These are phyloP conservation scores for Jackrogersella multiformis DNA, from an alignment of 495 filamentous ascomycete genomes.

Conservation along the genomic window DNA sequence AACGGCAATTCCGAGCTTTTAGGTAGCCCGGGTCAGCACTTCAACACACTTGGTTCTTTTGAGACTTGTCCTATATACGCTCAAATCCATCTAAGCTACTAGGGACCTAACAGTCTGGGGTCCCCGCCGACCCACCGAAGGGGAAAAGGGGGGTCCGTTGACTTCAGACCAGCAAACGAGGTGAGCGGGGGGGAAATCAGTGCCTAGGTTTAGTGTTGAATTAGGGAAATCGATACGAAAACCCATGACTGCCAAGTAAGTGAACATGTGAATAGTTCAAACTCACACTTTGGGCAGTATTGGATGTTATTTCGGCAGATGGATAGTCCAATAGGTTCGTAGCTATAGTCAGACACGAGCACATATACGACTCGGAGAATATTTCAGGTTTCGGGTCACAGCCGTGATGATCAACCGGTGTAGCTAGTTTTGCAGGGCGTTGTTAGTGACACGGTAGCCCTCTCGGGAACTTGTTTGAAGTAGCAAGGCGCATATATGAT, in stretches of 20 bases:
- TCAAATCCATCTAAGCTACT: constrained; percentile 16
- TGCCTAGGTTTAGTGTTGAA: constrained; percentile 26
- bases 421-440: constrained; percentile 12
- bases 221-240: constrained; percentile 28
- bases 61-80: constrained; percentile 22
- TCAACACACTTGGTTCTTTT: constrained; percentile 3
- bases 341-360: constrained; percentile 31
- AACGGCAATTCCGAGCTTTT: constrained; percentile 21
- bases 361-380: constrained; percentile 30
- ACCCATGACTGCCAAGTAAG: constrained; percentile 39
- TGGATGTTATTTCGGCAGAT: constrained; percentile 42
- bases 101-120: constrained; percentile 34
- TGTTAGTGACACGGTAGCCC: constrained; percentile 30
- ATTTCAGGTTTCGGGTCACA: constrained; percentile 36
- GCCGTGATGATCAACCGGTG: constrained; percentile 35
- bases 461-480: constrained; percentile 31
- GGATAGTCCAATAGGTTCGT: constrained; percentile 38
- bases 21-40: background rate
- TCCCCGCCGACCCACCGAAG: constrained; percentile 36
- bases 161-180: constrained; percentile 19
- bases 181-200: constrained; percentile 29
- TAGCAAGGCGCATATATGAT: constrained; percentile 28
- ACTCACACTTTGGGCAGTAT: constrained; percentile 24
- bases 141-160: constrained; percentile 22
- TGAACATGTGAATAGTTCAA: constrained; percentile 40